These are phyloP conservation scores for Aspergillus hortae DNA, from an alignment of 2,329 filamentous ascomycete genomes.

Conservation along the genomic window DNA sequence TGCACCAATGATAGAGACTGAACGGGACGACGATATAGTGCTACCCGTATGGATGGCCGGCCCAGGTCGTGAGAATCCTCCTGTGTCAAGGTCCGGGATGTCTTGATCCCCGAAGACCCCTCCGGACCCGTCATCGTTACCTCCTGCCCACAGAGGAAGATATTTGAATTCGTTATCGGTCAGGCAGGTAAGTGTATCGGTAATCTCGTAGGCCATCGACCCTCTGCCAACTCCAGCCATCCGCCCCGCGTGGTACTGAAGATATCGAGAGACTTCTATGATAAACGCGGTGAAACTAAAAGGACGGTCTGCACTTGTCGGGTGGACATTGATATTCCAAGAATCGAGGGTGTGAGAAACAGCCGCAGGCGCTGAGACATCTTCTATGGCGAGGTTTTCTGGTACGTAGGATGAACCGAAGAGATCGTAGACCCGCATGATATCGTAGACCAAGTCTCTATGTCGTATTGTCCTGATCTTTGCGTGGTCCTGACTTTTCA, in stretches of 20 bases:
- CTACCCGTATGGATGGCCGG: conserved; percentile 31
- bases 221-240: conserved; percentile 16
- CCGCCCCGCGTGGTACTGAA: conserved; percentile 5
- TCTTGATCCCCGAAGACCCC: conserved; percentile 44
- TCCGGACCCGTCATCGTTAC: conserved; percentile 50
- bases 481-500: conserved; percentile 9
- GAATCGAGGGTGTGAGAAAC: background rate
- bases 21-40: conserved; percentile 19
- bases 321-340: background rate
- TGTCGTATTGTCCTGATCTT: conserved; percentile 2
- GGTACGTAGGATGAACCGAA: background rate
- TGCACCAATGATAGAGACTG: conserved; percentile 22
- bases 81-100: conserved; percentile 30
- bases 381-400: background rate
- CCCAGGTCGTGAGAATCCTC: conserved; percentile 36
- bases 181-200: conserved; percentile 50
- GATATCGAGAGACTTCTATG: conserved; percentile 16
- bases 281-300: background rate
- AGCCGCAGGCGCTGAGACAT: background rate
- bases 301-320: no score
- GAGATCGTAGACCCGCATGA: background rate
- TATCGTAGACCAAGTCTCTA: background rate
- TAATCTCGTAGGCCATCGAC: conserved; percentile 18
- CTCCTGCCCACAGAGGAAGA: conserved; percentile 64
- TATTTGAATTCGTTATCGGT: conserved; percentile 58